Conservation (phyloP, 2,329 filamentous ascomycete species). For the Chaetomiaceae sp. region DNA sequence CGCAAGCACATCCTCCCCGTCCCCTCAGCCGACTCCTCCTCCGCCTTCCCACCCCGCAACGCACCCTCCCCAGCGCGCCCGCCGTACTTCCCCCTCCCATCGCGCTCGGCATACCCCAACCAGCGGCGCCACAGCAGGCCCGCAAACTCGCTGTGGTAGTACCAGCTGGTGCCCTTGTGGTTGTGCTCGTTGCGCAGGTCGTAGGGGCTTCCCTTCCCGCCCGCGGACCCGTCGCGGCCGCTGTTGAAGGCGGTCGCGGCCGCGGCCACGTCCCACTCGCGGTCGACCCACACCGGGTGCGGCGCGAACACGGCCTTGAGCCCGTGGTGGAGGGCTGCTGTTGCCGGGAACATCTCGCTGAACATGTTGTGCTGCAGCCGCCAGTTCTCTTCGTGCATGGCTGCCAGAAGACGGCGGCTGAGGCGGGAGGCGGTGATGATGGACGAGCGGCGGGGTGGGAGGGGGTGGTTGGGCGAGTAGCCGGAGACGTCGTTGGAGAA, state of each 20-base stretch:
- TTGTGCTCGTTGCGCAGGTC: conserved; percentile 71
- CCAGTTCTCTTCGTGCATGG: conserved; percentile 72
- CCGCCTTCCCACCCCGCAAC: conserved; percentile 47
- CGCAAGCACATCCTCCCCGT: conserved; percentile 71
- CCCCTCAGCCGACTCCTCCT: conserved; percentile 41
- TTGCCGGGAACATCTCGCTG: conserved; percentile 72
- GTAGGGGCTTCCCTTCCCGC: conserved; percentile 62
- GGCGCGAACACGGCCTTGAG: conserved; percentile 76
- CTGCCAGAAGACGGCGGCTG: conserved; percentile 58
- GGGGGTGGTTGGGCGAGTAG: conserved; percentile 49
- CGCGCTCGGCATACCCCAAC: conserved; percentile 57
- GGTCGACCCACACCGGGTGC: conserved; percentile 75
- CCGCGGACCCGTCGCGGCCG: conserved; percentile 60
- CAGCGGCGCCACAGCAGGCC: conserved; percentile 74
- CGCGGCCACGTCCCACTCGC: conserved; percentile 65
- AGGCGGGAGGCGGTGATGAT: conserved; percentile 69
- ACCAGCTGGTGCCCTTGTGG: conserved; percentile 78
- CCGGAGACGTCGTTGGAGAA: conserved; percentile 66
- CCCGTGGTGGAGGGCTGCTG: conserved; percentile 67
- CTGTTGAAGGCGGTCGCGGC: conserved; percentile 76
- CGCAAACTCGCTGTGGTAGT: conserved; percentile 75
- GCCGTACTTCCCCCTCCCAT: conserved; percentile 45
- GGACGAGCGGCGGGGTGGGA: conserved; percentile 63
- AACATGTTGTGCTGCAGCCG: conserved; percentile 67
- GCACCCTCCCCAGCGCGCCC: conserved; percentile 45